Evolutionary conservation across 441 rosid species (phyloP), one percentile per base, ranked within the genome.

Genomic region (Erodium texanum): DNA sequence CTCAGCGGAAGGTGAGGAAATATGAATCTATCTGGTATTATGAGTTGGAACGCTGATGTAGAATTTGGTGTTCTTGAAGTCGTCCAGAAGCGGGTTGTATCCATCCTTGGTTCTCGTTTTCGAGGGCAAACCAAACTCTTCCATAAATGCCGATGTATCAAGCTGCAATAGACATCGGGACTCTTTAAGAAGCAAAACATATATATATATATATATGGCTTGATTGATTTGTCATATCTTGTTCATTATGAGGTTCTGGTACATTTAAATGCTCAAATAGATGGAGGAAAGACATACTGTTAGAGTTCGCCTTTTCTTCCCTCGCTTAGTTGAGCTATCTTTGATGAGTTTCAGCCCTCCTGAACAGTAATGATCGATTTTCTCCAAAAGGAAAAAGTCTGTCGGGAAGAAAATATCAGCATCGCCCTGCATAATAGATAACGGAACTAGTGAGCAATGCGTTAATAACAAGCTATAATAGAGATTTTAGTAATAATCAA

Each of bases 401-500:
- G 97, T 91, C 1, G 97, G 97, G 70, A 93, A 93, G 77, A 93
- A 93, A 45, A 93, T 91, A 78, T 93, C 97, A 69, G 96, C 97
- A 81, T 93, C 97, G 70, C 97, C 99, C 97, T 91, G 83, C 85
- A 68, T 22, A 38, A 68, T 22, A 38, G 45, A 52, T 52, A 52
- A 52, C 59, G 20, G 20, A 52, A 52, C 20, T 1, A 52, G 23
- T 52, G 20, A 16, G 59, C 22, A 18, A 18, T 27, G 29, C 29
- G 1, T 27, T 27, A 1, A 27, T 1, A 1, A 27, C 1, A 27
- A 27, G 29, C 29, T 27, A 27, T 1, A 27, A 27, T 27, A 27
- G 29, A 27, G 29, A 27, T 27, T 27, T 27, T 27, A 27, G 29
- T 27, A 27, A 4, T 27, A 27, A 27, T 27, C 29, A 27, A 27